phyloP scores from a whole-genome alignment of 306 rosid species.

The Luffa aegyptiaca region DNA sequence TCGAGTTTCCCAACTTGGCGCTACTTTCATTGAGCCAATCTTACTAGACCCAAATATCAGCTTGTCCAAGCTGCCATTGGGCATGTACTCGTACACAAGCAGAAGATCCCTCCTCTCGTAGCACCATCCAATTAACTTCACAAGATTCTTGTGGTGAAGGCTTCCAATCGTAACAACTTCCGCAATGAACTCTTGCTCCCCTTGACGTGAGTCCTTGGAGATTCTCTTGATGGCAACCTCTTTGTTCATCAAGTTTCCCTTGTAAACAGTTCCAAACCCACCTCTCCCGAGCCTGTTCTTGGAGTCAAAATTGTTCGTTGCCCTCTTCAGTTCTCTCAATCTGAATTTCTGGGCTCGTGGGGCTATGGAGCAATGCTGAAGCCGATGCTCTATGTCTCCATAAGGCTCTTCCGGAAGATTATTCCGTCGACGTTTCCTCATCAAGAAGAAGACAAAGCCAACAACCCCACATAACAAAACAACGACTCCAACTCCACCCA shows the following conservation, averaged over 20 bases:
- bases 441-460: conserved; percentile 15
- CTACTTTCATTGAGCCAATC: not conserved
- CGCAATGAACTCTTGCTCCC: conserved; percentile 66
- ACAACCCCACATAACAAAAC: conserved; percentile 12
- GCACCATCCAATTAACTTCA: conserved; percentile 76
- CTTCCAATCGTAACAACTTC: conserved; percentile 76
- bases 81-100: conserved; percentile 72
- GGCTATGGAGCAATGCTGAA: conserved; percentile 37
- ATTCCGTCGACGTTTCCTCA: conserved; percentile 9
- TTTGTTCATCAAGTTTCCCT: conserved; percentile 31
- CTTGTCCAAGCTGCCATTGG: conserved; percentile 61
- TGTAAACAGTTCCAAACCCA: conserved; percentile 75
- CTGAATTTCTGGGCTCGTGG: conserved; percentile 32
- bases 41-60: conserved; percentile 24
- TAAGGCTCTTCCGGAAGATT: conserved; percentile 26
- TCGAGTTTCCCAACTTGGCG: conserved; percentile 43
- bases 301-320: conserved; percentile 45
- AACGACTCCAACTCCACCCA: conserved; percentile 11
- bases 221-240: conserved; percentile 69
- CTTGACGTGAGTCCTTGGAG: conserved; percentile 55
- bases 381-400: conserved; percentile 47
- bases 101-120: conserved; percentile 57
- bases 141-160: conserved; percentile 61
- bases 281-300: conserved; percentile 69
- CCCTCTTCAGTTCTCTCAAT: conserved; percentile 33